Conservation (phyloP, 2,329 filamentous ascomycete species). For the Aspergillus sp. region DNA sequence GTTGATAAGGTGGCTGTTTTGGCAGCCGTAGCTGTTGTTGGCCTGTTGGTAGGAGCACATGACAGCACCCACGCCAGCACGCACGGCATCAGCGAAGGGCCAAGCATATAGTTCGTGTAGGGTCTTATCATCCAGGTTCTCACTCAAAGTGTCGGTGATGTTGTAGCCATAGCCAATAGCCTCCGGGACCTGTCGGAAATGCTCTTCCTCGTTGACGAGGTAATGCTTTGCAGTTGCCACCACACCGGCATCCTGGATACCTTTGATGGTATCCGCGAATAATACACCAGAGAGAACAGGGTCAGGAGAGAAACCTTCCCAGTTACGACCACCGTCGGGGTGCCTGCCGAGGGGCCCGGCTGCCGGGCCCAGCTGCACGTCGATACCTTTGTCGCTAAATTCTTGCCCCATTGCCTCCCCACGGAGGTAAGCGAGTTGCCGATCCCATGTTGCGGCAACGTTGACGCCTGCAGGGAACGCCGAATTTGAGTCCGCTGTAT, state of each 20-base stretch:
- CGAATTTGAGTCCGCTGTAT: constrained; percentile 70
- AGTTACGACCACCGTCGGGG: constrained; percentile 68
- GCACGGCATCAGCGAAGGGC: constrained; percentile 69
- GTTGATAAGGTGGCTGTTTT: constrained; percentile 62
- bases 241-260: constrained; percentile 78
- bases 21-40: constrained; percentile 68
- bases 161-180: constrained; percentile 61
- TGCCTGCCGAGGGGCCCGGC: constrained; percentile 70
- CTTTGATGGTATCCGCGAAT: constrained; percentile 70
- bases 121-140: constrained; percentile 64
- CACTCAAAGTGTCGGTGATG: constrained; percentile 61
- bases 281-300: constrained; percentile 72
- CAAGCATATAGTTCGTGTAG: constrained; percentile 65
- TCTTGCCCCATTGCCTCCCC: constrained; percentile 74
- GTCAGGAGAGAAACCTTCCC: constrained; percentile 68
- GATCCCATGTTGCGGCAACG: constrained; percentile 80
- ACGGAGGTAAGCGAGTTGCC: constrained; percentile 65
- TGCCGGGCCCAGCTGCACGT: constrained; percentile 74
- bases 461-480: constrained; percentile 79
- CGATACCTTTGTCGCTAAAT: constrained; percentile 71
- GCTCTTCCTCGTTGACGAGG: constrained; percentile 72
- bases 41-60: constrained; percentile 76
- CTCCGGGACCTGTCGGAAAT: constrained; percentile 64
- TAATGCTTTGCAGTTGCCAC: constrained; percentile 82
- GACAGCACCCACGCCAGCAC: constrained; percentile 62